Evolutionary conservation across 1,139 yeast species (phyloP), one percentile per base, ranked within the genome.

Genomic region (Yamadazyma buinensis): DNA sequence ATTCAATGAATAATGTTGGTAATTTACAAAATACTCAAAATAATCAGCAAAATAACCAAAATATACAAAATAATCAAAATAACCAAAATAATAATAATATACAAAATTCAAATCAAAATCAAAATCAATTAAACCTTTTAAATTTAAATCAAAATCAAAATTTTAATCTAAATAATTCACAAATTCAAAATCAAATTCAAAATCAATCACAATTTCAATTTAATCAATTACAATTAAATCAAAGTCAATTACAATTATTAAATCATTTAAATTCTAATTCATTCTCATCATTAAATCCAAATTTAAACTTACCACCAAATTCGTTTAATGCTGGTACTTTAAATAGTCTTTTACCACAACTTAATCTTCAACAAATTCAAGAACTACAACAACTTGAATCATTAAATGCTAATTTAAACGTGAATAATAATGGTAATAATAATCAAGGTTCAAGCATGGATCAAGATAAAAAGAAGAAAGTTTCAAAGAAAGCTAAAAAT

Each of bases 161-260:
- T n/a, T n/a, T n/a, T n/a, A n/a, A n/a, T n/a, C n/a, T n/a, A n/a
- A 17, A 14, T 15, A 15, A 20, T 5, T 15, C 7, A 5, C 5
- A 7, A 12, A 15, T 15, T n/a, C 7, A 7, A 5, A 17, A 11
- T 22, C 5, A 6, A 4, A 22, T 6, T 22, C 4, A 4, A 6
- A 22, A 22, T 22, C 5, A 22, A 6, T 11, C 9, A 11, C 5
- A 8, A 6, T n/a, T n/a, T n/a, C 15, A 30, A 18, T 19, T 22
- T 22, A 10, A 22, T 22, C 23, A 22, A 22, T 22, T 11, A n/a
- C 37, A 35, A 21, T 20, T 26, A 7, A 23, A 30, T 20, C 37
- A 34, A 24, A 29, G 27, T 15, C 27, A 30, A n/a, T 33, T 30
- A 30, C 37, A 34, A 30, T 20, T 34, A n/a, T 28, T 34, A 1